phyloP scores from a whole-genome alignment of 202 grass and related monocot genomes.

The Bolboschoenoplectus hybrid region DNA sequence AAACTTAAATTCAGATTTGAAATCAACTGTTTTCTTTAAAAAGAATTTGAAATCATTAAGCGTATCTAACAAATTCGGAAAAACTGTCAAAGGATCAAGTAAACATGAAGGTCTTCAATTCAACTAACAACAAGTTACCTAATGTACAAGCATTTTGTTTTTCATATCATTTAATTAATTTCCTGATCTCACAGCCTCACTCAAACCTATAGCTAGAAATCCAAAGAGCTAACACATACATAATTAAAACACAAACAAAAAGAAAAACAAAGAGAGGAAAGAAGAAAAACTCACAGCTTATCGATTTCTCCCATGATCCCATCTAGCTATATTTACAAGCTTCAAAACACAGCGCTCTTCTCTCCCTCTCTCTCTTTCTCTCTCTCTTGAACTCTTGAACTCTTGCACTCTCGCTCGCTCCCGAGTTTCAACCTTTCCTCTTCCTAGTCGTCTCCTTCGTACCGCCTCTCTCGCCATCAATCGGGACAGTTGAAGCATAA shows the following conservation, averaged over 20 bases:
- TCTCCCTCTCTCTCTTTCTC: neutral
- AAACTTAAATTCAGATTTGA: neutral
- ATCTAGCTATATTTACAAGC: neutral
- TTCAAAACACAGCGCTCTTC: slow-evolving; percentile 30
- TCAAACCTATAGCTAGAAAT: neutral
- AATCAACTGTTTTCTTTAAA: slow-evolving; percentile 7
- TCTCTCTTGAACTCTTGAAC: slow-evolving; percentile 6
- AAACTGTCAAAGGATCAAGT: neutral
- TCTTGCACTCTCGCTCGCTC: neutral
- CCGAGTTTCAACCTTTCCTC: neutral
- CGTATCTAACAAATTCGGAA: neutral
- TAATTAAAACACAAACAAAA: neutral
- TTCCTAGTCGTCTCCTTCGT: slow-evolving; percentile 25
- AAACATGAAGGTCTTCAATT: neutral
- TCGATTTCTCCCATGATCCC: neutral
- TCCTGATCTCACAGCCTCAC: neutral
- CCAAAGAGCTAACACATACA: neutral
- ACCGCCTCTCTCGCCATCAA: slow-evolving; percentile 13
- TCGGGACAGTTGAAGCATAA: slow-evolving; percentile 46
- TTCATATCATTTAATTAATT: neutral
- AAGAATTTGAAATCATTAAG: neutral
- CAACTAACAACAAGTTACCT: neutral
- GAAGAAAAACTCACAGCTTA: slow-evolving; percentile 25
- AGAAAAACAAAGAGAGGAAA: neutral
- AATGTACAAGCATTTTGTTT: slow-evolving; percentile 23